These are phyloP conservation scores for Cercis canadensis DNA, from an alignment of 306 rosid species.

Conservation along the genomic window DNA sequence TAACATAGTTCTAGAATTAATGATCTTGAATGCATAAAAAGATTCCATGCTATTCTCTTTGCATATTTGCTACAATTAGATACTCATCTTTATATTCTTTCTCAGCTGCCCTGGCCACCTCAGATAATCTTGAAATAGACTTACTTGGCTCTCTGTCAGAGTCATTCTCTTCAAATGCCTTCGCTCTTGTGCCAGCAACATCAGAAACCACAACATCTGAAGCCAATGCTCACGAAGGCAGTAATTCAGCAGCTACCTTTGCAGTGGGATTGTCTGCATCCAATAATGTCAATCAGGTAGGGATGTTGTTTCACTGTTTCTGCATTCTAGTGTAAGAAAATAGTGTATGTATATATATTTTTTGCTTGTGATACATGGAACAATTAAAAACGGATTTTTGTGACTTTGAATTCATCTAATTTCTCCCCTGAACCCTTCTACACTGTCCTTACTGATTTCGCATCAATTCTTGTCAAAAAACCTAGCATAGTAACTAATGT, in stretches of 20 bases:
- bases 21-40: constrained; percentile 8
- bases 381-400: neutral
- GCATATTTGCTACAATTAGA: constrained; percentile 8
- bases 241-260: constrained; percentile 56
- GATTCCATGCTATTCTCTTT: neutral
- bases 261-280: constrained; percentile 52
- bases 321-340: constrained; percentile 21
- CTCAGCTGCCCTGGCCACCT: constrained; percentile 62
- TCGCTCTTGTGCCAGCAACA: constrained; percentile 74
- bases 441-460: too few relatives aligned
- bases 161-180: constrained; percentile 64
- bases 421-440: too few relatives aligned
- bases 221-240: constrained; percentile 41
- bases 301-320: constrained; percentile 12
- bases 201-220: constrained; percentile 52
- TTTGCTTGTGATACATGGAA: too few relatives aligned
- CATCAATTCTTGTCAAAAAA: constrained; percentile 14
- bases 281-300: constrained; percentile 66
- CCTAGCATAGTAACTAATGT: neutral
- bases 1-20: constrained; percentile 15
- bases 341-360: neutral
- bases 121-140: constrained; percentile 73
- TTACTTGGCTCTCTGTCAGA: constrained; percentile 84
- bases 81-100: constrained; percentile 41
- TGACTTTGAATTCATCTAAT: constrained; percentile 15